Percentiles rank a stretch among this genome's conserved stretches.
phyloP scores from a whole-genome alignment of 2,329 filamentous ascomycete genomes.

The Trichoderma cornu-damae region DNA sequence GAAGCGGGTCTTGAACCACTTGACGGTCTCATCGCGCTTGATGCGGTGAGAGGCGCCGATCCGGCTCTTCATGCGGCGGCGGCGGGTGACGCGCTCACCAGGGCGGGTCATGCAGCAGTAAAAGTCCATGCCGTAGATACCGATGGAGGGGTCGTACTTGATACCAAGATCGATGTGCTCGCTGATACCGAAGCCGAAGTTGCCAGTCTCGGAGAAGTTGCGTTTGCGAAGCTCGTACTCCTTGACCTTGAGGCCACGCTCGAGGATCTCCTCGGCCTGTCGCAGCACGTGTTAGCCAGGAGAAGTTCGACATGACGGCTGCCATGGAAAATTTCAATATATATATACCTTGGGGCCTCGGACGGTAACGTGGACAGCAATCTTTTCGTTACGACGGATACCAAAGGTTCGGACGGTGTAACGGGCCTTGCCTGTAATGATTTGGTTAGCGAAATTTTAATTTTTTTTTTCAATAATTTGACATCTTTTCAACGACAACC shows the following conservation, averaged over 20 bases:
- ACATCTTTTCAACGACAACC: too few species aligned
- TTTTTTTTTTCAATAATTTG: not conserved
- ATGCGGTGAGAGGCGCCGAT: conserved; percentile 89
- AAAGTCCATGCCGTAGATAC: conserved; percentile 99
- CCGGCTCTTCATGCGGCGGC: conserved; percentile 79
- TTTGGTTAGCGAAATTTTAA: not conserved
- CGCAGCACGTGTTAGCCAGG: not conserved
- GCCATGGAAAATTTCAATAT: conserved; percentile 20
- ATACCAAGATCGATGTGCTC: conserved; percentile 99
- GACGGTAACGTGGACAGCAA: conserved; percentile 98
- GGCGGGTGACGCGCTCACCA: conserved; percentile 95
- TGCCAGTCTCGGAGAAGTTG: conserved; percentile 99
- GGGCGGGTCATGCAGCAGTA: conserved; percentile 99
- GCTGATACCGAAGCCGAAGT: conserved; percentile 99
- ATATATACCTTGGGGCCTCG: conserved; percentile 72
- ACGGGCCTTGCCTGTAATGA: conserved; percentile 83
- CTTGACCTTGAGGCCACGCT: conserved; percentile 99
- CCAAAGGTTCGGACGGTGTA: conserved; percentile 99
- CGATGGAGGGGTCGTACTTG: conserved; percentile 98
- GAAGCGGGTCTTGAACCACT: conserved; percentile 90
- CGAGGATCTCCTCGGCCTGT: conserved; percentile 96
- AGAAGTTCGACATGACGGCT: not conserved
- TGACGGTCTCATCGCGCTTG: conserved; percentile 90
- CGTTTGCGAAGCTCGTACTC: conserved; percentile 99
- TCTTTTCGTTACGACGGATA: conserved; percentile 99